Evolutionary conservation across 768 basidiomycete genomes (phyloP).

Genomic region (Leccinum arenicola): DNA sequence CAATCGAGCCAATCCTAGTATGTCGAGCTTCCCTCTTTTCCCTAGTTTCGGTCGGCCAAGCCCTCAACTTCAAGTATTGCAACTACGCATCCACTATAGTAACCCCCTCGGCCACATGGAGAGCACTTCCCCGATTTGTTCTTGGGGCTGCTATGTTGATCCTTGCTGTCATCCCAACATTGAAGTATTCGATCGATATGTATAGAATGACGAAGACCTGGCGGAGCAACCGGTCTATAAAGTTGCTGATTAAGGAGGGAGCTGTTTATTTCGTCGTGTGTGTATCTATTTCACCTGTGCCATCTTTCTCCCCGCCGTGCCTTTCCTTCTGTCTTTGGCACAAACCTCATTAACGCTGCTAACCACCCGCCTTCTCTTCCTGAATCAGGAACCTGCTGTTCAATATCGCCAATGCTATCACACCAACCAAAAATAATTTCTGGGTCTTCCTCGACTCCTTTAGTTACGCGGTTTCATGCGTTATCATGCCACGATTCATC

Average conservation of each 20-base stretch:
- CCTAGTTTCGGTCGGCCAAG: not conserved
- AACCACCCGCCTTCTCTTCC: not conserved
- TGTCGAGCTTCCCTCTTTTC: not conserved
- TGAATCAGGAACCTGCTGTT: not conserved
- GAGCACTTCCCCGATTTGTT: not conserved
- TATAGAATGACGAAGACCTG: not conserved
- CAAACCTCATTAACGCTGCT: not conserved
- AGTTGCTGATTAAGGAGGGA: not conserved
- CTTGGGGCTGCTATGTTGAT: not conserved
- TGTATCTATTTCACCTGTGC: not conserved
- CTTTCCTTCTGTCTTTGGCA: not conserved
- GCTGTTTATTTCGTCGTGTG: not conserved
- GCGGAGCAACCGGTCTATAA: not conserved
- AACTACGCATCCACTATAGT: not conserved
- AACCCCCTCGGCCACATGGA: not conserved
- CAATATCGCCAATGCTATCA: not conserved
- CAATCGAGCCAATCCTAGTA: not conserved
- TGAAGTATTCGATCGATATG: not conserved
- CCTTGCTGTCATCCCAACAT: not conserved
- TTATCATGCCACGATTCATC: not conserved
- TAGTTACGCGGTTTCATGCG: not conserved
- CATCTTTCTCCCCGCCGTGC: not conserved
- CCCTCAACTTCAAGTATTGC: not conserved
- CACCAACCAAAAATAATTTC: not conserved
- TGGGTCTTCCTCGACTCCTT: not conserved